Evolutionary conservation across 352 stramenopile genomes (phyloP).

Genomic region (Globisporangium spinosum): DNA sequence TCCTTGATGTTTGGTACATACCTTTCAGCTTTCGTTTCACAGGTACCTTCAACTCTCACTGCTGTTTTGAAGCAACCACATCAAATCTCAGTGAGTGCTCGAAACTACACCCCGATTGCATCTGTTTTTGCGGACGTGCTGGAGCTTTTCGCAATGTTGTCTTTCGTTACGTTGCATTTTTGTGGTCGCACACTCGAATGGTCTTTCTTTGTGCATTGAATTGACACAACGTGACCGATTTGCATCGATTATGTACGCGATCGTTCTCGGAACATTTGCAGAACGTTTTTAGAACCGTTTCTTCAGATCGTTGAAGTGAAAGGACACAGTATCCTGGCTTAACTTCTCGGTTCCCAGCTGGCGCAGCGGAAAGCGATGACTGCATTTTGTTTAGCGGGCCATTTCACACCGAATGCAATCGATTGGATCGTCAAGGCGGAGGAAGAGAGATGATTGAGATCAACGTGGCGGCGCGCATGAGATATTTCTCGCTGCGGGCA

Average conservation of each 20-base stretch:
- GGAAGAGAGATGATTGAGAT: neutral
- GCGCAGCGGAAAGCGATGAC: neutral
- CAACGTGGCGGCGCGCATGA: neutral
- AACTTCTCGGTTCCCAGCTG: conserved; percentile 7
- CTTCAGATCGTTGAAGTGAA: neutral
- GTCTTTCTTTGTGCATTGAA: neutral
- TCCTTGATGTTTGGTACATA: neutral
- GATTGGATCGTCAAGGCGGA: neutral
- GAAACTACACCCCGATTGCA: neutral
- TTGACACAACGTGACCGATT: conserved; percentile 2
- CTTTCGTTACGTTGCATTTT: conserved; percentile 1
- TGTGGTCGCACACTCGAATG: neutral
- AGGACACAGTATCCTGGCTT: conserved; percentile 1
- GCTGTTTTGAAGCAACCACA: neutral
- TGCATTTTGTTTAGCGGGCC: neutral
- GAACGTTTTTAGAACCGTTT: neutral
- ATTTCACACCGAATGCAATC: neutral
- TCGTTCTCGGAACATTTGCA: neutral
- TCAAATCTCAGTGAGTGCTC: neutral
- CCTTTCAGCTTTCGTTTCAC: neutral
- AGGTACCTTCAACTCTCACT: neutral
- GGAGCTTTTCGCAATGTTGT: conserved; percentile 4
- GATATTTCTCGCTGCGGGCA: neutral
- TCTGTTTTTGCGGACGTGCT: neutral
- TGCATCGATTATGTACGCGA: neutral